phyloP scores from a whole-genome alignment of 306 rosid genomes.

The Crotalaria pallida region DNA sequence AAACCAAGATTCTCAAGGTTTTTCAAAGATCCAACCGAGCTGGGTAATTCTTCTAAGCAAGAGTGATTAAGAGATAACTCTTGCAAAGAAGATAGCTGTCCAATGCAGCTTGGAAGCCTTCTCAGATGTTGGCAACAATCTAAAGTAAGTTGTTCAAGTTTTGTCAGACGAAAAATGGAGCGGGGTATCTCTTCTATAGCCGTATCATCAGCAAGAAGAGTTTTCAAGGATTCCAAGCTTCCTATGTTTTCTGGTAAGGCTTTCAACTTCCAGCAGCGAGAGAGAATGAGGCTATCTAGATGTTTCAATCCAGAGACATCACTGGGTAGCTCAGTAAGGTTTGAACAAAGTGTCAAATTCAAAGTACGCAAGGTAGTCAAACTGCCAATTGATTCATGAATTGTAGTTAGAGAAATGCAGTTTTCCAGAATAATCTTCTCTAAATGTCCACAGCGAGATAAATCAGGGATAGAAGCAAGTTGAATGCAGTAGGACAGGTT shows the following conservation, averaged over 20 bases:
- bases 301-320: conserved; percentile 45
- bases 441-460: conserved; percentile 27
- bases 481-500: conserved; percentile 31
- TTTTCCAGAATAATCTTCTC: conserved; percentile 35
- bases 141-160: conserved; percentile 38
- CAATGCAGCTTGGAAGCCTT: conserved; percentile 41
- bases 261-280: conserved; percentile 34
- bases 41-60: conserved; percentile 39
- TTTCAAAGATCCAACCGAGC: conserved; percentile 43
- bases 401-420: conserved; percentile 22
- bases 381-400: conserved; percentile 45
- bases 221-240: conserved; percentile 41
- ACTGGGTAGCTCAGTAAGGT: conserved; percentile 33
- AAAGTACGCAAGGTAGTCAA: conserved; percentile 30
- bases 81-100: conserved; percentile 37
- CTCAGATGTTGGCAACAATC: conserved; percentile 23
- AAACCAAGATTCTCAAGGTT: conserved; percentile 44
- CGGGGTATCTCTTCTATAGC: conserved; percentile 37
- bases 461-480: conserved; percentile 42
- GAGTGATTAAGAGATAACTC: conserved; percentile 37
- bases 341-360: conserved; percentile 28
- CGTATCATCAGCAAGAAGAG: conserved; percentile 39
- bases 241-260: conserved; percentile 38
- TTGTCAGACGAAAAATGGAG: conserved; percentile 36
- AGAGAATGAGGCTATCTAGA: conserved; percentile 41